Evolutionary conservation across 2,329 filamentous ascomycete species (phyloP).

Genomic region (Sarocladiaceae sp.): DNA sequence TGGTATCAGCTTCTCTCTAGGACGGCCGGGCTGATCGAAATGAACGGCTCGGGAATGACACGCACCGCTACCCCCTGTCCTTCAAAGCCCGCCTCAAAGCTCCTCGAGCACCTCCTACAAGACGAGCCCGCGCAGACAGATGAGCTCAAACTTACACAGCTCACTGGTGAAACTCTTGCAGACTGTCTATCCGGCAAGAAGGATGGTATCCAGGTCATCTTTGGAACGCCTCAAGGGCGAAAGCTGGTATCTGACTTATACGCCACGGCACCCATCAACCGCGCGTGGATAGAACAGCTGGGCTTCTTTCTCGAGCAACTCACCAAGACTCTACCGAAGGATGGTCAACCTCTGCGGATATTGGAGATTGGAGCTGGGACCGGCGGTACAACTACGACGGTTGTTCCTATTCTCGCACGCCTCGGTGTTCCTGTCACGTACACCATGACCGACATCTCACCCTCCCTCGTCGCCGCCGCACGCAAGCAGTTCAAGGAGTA

Average conservation of each 20-base stretch:
- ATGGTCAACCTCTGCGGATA: constrained; percentile 24
- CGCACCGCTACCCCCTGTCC: background rate
- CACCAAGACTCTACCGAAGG: constrained; percentile 1
- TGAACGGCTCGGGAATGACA: background rate
- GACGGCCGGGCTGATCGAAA: background rate
- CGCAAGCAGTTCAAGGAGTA: constrained; percentile 17
- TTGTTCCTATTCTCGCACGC: constrained; percentile 21
- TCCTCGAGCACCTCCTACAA: constrained; percentile 13
- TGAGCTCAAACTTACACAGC: constrained; percentile 25
- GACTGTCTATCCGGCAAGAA: constrained; percentile 28
- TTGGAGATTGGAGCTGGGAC: constrained; percentile 39
- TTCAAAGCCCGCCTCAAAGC: background rate
- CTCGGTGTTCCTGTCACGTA: constrained; percentile 19
- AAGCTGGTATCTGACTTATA: constrained; percentile 29
- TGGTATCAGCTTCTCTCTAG: background rate
- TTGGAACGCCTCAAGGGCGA: constrained; percentile 20
- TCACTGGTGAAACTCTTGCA: constrained; percentile 27
- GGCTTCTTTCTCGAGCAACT: constrained; percentile 19
- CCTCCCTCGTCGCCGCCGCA: constrained; percentile 22
- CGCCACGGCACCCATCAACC: constrained; percentile 18
- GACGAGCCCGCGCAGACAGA: constrained; percentile 25
- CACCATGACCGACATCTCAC: constrained; percentile 20
- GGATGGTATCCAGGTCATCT: constrained; percentile 33
- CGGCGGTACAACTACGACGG: constrained; percentile 30
- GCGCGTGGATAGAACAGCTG: too few species aligned